These are phyloP conservation scores for Pseudogymnoascus destructans DNA, from an alignment of 2,329 filamentous ascomycete species.

Conservation along the genomic window DNA sequence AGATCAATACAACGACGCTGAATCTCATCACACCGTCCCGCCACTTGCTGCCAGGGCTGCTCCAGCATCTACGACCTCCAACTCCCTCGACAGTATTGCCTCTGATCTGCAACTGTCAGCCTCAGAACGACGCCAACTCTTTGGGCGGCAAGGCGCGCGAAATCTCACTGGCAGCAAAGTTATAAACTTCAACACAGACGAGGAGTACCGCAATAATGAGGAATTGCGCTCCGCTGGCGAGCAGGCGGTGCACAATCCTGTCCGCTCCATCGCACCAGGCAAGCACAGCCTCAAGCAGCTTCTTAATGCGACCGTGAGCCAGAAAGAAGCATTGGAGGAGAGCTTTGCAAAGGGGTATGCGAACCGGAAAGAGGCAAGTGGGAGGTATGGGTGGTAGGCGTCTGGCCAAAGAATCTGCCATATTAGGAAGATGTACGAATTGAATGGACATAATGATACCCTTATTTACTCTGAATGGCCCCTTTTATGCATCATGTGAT, in stretches of 20 bases:
- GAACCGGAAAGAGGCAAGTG: conserved; percentile 70
- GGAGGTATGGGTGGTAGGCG: conserved; percentile 67
- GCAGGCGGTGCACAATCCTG: conserved; percentile 61
- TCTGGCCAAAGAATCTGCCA: background rate
- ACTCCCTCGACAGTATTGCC: conserved; percentile 59
- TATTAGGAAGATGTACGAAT: background rate
- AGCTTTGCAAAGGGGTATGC: conserved; percentile 71
- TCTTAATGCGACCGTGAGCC: conserved; percentile 67
- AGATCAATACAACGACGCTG: conserved; percentile 20
- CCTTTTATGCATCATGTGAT: background rate
- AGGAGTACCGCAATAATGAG: conserved; percentile 79
- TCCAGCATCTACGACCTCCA: conserved; percentile 21
- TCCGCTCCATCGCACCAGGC: conserved; percentile 68
- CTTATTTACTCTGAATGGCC: background rate
- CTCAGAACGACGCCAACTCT: conserved; percentile 67
- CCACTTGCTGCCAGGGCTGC: conserved; percentile 18
- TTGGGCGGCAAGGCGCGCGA: conserved; percentile 47
- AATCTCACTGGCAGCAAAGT: conserved; percentile 45
- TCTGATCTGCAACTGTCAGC: conserved; percentile 67
- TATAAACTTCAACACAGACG: conserved; percentile 78
- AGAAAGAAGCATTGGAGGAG: conserved; percentile 81
- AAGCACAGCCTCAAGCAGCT: conserved; percentile 86
- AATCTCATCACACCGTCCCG: conserved; percentile 17
- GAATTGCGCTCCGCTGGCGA: conserved; percentile 56
- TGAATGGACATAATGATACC: conserved; percentile 10